These are phyloP conservation scores for Blastobotrys serpentis DNA, from an alignment of 1,139 yeast genomes.

Conservation along the genomic window DNA sequence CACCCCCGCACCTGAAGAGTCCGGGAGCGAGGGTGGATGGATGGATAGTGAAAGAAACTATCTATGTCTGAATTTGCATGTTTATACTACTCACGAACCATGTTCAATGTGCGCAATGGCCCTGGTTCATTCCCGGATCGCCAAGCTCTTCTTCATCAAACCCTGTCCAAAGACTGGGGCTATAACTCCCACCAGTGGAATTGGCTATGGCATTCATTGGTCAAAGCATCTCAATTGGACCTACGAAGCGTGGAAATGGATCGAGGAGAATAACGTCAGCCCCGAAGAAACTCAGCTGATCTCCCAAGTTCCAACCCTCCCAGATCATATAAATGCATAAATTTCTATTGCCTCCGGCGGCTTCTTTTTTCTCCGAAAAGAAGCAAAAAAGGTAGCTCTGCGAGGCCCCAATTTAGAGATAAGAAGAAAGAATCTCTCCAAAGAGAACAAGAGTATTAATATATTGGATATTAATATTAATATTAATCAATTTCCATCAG, in stretches of 20 bases:
- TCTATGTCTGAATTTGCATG: slow-evolving; percentile 71
- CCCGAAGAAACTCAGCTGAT: slow-evolving; percentile 18
- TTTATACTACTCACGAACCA: slow-evolving; percentile 92
- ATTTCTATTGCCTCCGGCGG: neutral
- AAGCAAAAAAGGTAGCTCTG: too few relatives aligned
- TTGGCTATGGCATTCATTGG: slow-evolving; percentile 72
- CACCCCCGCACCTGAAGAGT: neutral
- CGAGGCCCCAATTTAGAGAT: too few relatives aligned
- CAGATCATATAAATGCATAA: slow-evolving; percentile 18
- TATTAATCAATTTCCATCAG: too few relatives aligned
- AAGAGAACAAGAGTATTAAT: too few relatives aligned
- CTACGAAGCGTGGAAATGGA: slow-evolving; percentile 75
- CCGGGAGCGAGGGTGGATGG: slow-evolving; percentile 9
- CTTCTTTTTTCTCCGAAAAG: neutral
- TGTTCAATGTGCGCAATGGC: slow-evolving; percentile 99
- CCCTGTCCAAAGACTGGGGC: slow-evolving; percentile 53
- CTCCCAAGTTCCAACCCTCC: slow-evolving; percentile 15
- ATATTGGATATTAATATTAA: too few relatives aligned
- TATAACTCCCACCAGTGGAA: slow-evolving; percentile 57
- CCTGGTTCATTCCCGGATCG: slow-evolving; percentile 81
- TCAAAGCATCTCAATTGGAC: slow-evolving; percentile 73
- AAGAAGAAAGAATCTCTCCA: too few relatives aligned
- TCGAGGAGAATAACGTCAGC: slow-evolving; percentile 30
- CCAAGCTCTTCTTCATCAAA: slow-evolving; percentile 61
- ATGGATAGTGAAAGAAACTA: slow-evolving; percentile 43